Base-by-base conservation (phyloP, 192 early-diverging fungal genomes). In the Coemansia sp. region DNA sequence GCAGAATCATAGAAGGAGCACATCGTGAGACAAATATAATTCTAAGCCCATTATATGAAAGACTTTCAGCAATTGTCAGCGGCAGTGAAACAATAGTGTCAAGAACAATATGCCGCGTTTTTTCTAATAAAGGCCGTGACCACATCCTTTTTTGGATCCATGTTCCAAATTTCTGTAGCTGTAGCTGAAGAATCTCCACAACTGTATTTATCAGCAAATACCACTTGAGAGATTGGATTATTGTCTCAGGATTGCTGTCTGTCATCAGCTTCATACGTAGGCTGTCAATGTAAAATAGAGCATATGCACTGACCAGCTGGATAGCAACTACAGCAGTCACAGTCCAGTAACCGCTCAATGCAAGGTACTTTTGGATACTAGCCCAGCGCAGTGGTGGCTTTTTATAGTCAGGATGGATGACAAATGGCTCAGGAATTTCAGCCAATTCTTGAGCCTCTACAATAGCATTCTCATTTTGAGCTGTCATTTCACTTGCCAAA, bases 141-240 rank as follows among this genome's bases (percentile, higher is more conserved):
- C 66, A 69, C 38, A 75, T 12, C n/a, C 4, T 52, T 1, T 47
- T 17, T 17, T 39, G 35, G 3, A 53, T 4, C 63, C 63, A 70
- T 0, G 0, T 4, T 6, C 57, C 61, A 19, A 63, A 22, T 8
- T 11, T 53, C 0, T 3, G 9, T 0, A 76, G 47, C 48, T 76
- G 74, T 11, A 4, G 59, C 2, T 23, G 15, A 5, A 50, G 27
- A 9, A 76, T 64, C 3, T 15, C 24, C 0, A 67, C 21, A 5
- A 60, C 11, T 1, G 74, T 65, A 39, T 76, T 76, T 0, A 70
- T 21, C 4, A 63, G 17, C 6, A 76, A 37, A 39, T 76, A 70
- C 19, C 29, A 57, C 14, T 49, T 56, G 11, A 76, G 48, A 24
- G 74, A 76, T 12, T 60, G 48, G 19, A 35, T 38, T 14, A 69